A percentile compares a stretch with the other conserved stretches of the same genome.
Evolutionary conservation across 495 filamentous ascomycete species (phyloP).

Genomic region (Lasiosphaeris hirsuta): DNA sequence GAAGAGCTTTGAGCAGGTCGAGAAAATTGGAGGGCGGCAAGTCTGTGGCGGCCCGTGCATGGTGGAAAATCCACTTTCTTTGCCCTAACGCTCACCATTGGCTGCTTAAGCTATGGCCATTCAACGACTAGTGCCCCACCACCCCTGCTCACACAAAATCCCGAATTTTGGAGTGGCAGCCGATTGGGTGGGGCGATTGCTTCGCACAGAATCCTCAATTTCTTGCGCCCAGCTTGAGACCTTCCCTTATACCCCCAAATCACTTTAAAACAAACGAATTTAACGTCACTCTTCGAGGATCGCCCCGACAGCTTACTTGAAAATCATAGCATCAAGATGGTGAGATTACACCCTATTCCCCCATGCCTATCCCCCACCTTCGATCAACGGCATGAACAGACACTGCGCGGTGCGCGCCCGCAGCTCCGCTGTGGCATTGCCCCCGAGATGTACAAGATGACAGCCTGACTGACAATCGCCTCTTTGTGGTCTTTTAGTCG

Average conservation of each 20-base stretch:
- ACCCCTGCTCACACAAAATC: conserved; percentile 21
- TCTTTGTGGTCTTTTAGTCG: conserved; percentile 39
- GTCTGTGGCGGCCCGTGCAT: conserved; percentile 28
- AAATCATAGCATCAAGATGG: conserved; percentile 50
- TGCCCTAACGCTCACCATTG: conserved; percentile 24
- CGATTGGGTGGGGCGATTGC: conserved; percentile 20
- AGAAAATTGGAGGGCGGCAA: background rate
- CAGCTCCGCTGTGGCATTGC: too few relatives aligned
- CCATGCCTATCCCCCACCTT: background rate
- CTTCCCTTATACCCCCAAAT: conserved; percentile 5
- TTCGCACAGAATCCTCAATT: conserved; percentile 27
- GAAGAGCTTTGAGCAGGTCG: conserved; percentile 8
- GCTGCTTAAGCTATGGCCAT: too few relatives aligned
- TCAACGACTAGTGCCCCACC: background rate
- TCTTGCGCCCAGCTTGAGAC: conserved; percentile 1
- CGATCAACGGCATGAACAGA: background rate
- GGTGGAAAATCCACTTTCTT: conserved; percentile 6
- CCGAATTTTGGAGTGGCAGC: conserved; percentile 10
- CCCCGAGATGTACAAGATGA: too few relatives aligned
- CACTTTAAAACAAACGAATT: conserved; percentile 13
- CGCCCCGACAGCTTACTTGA: conserved; percentile 43
- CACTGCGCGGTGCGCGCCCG: background rate
- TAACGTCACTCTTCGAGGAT: conserved; percentile 51
- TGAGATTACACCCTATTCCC: conserved; percentile 30
- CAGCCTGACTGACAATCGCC: too few relatives aligned